Evolutionary conservation across 371 early-diverging fungal species (phyloP).

Genomic region (Synchytrium microbalum): DNA sequence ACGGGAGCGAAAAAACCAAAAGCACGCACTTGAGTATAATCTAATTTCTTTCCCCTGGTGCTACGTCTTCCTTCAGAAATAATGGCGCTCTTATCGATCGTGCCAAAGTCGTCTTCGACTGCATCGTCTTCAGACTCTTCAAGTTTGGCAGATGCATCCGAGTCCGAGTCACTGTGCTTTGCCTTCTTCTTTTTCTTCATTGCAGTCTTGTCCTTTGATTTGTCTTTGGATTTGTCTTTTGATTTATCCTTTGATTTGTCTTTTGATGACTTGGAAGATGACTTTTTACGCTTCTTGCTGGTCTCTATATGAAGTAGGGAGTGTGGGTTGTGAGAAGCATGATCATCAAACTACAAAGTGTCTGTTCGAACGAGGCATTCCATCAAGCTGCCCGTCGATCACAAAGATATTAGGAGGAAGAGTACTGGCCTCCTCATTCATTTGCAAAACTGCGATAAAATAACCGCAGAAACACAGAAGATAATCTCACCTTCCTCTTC

Average conservation of each 20-base stretch:
- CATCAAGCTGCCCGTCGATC: background rate
- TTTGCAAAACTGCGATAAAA: too few relatives aligned
- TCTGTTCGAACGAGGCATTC: background rate
- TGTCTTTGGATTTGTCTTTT: background rate
- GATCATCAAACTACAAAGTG: too few relatives aligned
- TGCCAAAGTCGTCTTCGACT: background rate
- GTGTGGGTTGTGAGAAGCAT: too few relatives aligned
- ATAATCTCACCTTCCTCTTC: background rate
- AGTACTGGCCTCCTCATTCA: background rate
- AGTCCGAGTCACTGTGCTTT: background rate
- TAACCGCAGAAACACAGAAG: too few relatives aligned
- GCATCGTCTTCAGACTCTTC: background rate
- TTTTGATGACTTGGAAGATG: background rate
- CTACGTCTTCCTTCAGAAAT: background rate
- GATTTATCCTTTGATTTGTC: background rate
- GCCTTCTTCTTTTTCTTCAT: background rate
- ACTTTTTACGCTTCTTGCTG: background rate
- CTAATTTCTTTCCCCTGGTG: background rate
- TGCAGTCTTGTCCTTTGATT: background rate
- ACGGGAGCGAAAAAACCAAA: too few relatives aligned
- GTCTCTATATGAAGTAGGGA: background rate
- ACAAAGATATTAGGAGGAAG: background rate
- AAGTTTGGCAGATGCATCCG: background rate
- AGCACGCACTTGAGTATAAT: too few relatives aligned
- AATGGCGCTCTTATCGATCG: background rate